Base-by-base conservation (phyloP, 2,329 filamentous ascomycete genomes). In the Podosphaera xanthii region DNA sequence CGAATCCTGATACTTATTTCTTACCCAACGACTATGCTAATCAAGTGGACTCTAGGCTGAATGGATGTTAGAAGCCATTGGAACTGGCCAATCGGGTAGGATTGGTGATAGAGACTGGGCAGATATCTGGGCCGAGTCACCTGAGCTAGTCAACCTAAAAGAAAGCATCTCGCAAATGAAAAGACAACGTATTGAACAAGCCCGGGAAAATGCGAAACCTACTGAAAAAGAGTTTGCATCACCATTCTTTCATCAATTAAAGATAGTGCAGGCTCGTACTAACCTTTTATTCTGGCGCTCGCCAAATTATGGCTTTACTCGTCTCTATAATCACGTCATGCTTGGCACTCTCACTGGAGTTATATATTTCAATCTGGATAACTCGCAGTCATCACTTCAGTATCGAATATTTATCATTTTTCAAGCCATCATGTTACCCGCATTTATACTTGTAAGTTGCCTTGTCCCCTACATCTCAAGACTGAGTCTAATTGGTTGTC, bases 391-490 rank as follows among this genome's bases (percentile, higher is more conserved):
- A 0, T 87, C 84, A 1, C 76, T 95, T 4, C 89, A 95, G 70
- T 86, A 92, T 73, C 83, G 84, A 61, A 79, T 95, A 62, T 95
- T 95, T 71, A 81, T 91, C 71, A 86, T 92, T 70, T 95, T 95
- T 78, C 88, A 94, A 69, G 81, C 88, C 58, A 88, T 87, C 0
- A 86, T 94, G 31, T 76, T 95, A 33, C 87, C 88, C 0, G 86
- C 86, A 0, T 75, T 94, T 36, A 87, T 94, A 69, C 80, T 94
- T 31, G 49, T 52, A 52, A 30, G 49, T 52, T 22, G 22, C 22
- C 22, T 22, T 22, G 22, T 22, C 22, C 22, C 22, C 22, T 22
- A 22, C 22, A 22, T 22, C 22, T 22, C 22, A 22, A 22, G 22
- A 22, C 22, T 22, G 22, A 22, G 22, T 22, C 22, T 22, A 22